Conservation (phyloP, 257 asterid genomes). For the Apocynum venetum region DNA sequence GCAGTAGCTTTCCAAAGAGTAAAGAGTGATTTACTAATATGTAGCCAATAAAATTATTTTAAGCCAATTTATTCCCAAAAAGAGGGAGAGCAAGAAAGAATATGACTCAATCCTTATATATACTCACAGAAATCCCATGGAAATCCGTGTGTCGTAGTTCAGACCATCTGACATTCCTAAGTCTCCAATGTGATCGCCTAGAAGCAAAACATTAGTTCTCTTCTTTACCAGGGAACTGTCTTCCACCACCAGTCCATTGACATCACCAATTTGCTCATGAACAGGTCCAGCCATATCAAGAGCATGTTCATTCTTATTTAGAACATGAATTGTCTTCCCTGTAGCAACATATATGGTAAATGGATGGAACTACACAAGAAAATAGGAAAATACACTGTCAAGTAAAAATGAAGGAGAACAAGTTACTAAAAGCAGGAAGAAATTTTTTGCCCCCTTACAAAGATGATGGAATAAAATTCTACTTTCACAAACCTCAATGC, state of each 20-base stretch:
- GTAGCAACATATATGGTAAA: conserved; percentile 11
- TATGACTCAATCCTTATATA: background rate
- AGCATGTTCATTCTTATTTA: conserved; percentile 94
- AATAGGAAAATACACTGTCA: background rate
- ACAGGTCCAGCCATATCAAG: conserved; percentile 86
- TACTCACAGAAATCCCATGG: conserved; percentile 91
- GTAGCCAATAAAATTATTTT: background rate
- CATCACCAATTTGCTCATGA: conserved; percentile 49
- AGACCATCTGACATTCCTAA: conserved; percentile 95
- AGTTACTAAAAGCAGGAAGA: background rate
- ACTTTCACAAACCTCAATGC: background rate
- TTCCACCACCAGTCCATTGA: conserved; percentile 36
- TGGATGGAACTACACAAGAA: background rate
- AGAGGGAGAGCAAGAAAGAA: background rate
- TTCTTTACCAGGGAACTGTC: conserved; percentile 50
- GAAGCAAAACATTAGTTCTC: conserved; percentile 88
- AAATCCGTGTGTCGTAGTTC: conserved; percentile 67
- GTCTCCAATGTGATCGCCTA: conserved; percentile 94
- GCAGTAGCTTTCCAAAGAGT: background rate
- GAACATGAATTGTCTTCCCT: conserved; percentile 93
- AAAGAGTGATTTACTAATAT: background rate
- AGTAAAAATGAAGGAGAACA: background rate
- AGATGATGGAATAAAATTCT: background rate
- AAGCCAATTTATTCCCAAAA: background rate
- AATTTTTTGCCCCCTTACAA: background rate